Percentiles rank a stretch among this genome's conserved stretches.
Conservation (phyloP, 2,329 filamentous ascomycete species). For the Xylariomycetidae sp. region DNA sequence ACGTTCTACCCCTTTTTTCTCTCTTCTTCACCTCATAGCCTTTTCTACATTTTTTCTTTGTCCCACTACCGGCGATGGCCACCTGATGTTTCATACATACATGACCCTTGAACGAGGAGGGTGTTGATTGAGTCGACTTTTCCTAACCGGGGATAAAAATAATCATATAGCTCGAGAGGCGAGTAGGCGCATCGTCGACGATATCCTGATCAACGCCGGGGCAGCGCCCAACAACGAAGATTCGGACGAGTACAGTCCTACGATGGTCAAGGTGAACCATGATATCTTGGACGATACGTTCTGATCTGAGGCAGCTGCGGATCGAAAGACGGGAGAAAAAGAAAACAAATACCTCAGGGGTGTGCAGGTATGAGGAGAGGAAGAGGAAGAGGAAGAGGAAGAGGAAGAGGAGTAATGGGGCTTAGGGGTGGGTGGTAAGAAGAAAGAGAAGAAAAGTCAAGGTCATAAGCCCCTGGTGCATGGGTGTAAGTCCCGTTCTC, state of each 20-base stretch:
- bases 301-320: conserved; percentile 27
- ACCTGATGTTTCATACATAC: too few relatives aligned
- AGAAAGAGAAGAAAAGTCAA: too few relatives aligned
- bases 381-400: too few relatives aligned
- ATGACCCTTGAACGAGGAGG: too few relatives aligned
- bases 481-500: too few relatives aligned
- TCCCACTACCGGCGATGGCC: too few relatives aligned
- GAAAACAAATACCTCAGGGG: background rate
- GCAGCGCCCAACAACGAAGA: conserved; percentile 54
- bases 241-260: conserved; percentile 57
- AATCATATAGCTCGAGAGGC: conserved; percentile 63
- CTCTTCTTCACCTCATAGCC: too few relatives aligned
- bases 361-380: background rate
- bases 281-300: conserved; percentile 61
- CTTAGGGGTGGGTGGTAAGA: too few relatives aligned
- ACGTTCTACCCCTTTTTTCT: conserved; percentile 29
- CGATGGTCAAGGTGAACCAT: conserved; percentile 61
- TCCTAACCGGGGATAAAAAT: conserved; percentile 5
- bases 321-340: background rate
- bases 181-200: conserved; percentile 75
- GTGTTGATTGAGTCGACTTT: too few relatives aligned
- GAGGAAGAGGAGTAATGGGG: too few relatives aligned
- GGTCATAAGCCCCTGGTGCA: too few relatives aligned
- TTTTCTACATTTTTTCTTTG: too few relatives aligned
- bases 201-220: conserved; percentile 72